Base-by-base conservation (phyloP, 192 early-diverging fungal species). In the Backusella morwellensis region DNA sequence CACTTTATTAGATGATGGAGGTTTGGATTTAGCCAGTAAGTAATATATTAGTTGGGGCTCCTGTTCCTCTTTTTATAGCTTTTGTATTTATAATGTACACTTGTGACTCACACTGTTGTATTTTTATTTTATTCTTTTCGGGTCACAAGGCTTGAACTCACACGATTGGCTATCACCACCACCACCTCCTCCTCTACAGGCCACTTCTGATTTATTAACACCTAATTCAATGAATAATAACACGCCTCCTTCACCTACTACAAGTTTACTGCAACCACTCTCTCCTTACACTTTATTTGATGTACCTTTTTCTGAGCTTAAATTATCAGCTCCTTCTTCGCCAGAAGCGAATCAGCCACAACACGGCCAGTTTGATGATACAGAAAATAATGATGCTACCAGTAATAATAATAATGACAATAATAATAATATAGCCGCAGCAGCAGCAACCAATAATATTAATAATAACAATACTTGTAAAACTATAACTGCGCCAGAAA, bases 221-320 rank as follows among this genome's bases (percentile, higher is more conserved):
- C 52, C 66, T 17, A 69, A 15, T 47, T 23, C 38, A 14, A 41
- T 21, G 7, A 32, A 68, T 23, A 59, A 73, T 14, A 54, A 78
- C 26, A 73, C 66, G 5, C 77, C 66, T 19, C 77, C 66, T 38
- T 72, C 77, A 29, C 76, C 69, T 15, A 72, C 71, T 29, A n/a
- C 77, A 26, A 29, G 35, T n/a, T 36, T 50, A 34, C 38, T 47
- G 26, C 77, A 72, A 36, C 70, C 77, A 5, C 36, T 41, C 21
- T 78, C 77, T 32, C 77, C 77, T 52, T 73, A 44, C 14, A 71
- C 71, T 8, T 66, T 69, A 35, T 78, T 76, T 14, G 75, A 76
- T 36, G 75, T 76, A 29, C 75, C 77, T 19, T 78, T 78, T 72
- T 70, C 77, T 23, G 77, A 72, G 11, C 50, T 78, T 35, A 66